phyloP scores from a whole-genome alignment of 805 yeast species.

The Saturnispora dispora region DNA sequence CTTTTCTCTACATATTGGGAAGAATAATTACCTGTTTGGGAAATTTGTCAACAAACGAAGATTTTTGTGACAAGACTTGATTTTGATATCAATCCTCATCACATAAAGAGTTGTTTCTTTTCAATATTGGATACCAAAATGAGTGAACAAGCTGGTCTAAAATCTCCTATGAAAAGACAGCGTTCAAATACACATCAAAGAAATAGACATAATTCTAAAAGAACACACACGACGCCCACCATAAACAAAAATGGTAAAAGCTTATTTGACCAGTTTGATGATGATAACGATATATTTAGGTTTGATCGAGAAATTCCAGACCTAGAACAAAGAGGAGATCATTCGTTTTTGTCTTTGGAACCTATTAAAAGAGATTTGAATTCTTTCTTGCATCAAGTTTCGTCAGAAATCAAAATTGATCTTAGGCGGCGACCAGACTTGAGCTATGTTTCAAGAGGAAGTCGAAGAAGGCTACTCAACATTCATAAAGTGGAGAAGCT shows the following conservation, averaged over 20 bases:
- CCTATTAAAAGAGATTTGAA: constrained; percentile 17
- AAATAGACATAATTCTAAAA: constrained; percentile 11
- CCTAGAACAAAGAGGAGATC: background rate
- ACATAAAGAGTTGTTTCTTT: background rate
- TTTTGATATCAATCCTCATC: background rate
- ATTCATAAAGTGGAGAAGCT: background rate
- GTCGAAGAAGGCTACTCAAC: background rate
- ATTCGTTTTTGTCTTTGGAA: constrained; percentile 2
- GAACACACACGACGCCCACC: constrained; percentile 16
- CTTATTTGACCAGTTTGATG: background rate
- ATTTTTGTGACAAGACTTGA: background rate
- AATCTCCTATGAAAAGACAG: constrained; percentile 7
- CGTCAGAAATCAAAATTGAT: constrained; percentile 13
- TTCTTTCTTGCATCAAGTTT: constrained; percentile 19
- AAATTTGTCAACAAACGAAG: constrained; percentile 14
- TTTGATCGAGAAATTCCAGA: background rate
- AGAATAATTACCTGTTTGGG: constrained; percentile 14
- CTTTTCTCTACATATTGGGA: background rate
- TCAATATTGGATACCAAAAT: background rate
- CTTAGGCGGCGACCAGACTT: background rate
- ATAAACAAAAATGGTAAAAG: background rate
- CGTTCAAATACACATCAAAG: constrained; percentile 2
- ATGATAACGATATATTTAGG: constrained; percentile 3
- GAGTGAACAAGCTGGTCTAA: background rate
- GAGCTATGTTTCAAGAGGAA: background rate